Conservation (phyloP, 1,284 basidiomycete species). For the Taiwanofungus camphoratus region DNA sequence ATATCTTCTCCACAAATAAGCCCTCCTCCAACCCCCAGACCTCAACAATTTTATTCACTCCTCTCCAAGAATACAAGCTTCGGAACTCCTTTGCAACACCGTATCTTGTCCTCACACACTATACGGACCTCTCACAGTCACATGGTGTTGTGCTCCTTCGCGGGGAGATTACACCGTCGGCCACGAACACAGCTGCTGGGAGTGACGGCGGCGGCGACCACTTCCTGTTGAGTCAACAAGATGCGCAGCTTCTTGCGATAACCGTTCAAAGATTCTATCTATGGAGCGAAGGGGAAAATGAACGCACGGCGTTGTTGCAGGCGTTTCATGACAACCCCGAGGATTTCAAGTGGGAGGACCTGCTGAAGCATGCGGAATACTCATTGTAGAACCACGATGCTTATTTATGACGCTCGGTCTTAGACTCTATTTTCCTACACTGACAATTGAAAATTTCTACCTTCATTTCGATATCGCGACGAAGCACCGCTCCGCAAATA, state of each 20-base stretch:
- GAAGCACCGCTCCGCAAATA: no score
- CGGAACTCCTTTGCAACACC: constrained; percentile 87
- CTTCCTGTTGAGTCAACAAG: constrained; percentile 69
- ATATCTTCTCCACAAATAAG: constrained; percentile 36
- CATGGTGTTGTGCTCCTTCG: constrained; percentile 86
- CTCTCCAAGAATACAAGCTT: constrained; percentile 91
- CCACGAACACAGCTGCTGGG: constrained; percentile 32
- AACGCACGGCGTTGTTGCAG: constrained; percentile 45
- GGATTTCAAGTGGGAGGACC: constrained; percentile 70
- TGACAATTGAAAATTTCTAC: no score
- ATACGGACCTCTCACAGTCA: constrained; percentile 80
- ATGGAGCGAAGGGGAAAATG: constrained; percentile 41
- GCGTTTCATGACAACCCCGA: constrained; percentile 70
- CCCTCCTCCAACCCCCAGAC: constrained; percentile 41
- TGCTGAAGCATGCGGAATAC: constrained; percentile 45
- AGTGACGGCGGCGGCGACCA: constrained; percentile 25
- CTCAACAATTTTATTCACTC: constrained; percentile 85
- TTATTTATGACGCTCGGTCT: no score
- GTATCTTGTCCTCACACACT: constrained; percentile 86
- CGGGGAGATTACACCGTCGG: constrained; percentile 82
- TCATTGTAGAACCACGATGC: constrained; percentile 10
- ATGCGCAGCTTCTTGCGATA: constrained; percentile 77
- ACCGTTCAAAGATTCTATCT: constrained; percentile 82
- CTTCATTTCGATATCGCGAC: no score
- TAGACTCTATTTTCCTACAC: no score